Evolutionary conservation across 768 basidiomycete species (phyloP), one percentile per base, ranked within the genome.

Genomic region (Tricholoma matsutake): DNA sequence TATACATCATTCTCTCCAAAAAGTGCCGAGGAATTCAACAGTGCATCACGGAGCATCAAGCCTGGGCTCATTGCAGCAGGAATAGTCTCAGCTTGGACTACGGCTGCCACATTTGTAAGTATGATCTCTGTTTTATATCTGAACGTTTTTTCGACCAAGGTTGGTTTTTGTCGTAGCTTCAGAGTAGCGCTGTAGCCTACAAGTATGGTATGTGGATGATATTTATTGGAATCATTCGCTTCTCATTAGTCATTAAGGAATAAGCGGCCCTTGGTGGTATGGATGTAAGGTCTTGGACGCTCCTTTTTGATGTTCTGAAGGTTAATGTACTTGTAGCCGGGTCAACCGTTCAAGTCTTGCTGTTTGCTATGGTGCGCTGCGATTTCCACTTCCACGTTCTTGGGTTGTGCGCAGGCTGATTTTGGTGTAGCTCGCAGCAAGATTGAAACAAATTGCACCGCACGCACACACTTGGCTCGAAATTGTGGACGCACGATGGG

Each of bases 51-150:
- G 32, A 88, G 87, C 59, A 83, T 96, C 57, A 95, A 95, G 65
- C 93, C 96, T 7, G 95, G 95, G 10, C 79, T 98, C 51, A 95
- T 97, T 61, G 94, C 94, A 0, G 86, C 92, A 31, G 95, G 95
- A 1, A 96, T 97, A 61, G 94, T 96, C 20, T 89, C 87, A 18
- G 93, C 94, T 0, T 96, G 94, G 93, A 94, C 92, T n/a, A 91
- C 87, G 79, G 89, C 89, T 2, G 91, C 89, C n/a, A 92, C 89
- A 0, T 73, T 91, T 61, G 88, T 87, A 60, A 61, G 77, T 60
- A 35, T 34, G 37, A 28, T 35, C 16, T 3, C 28, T 7, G 8
- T 22, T 11, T 8, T 20, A 25, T 54, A 14, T 47, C 32, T 4
- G 35, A 31, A 20, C 7, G 35, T 28, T 32, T 11, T 18, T 6